These are phyloP conservation scores for Hyphopichia pseudoburtonii DNA, from an alignment of 1,139 yeast species.

Conservation along the genomic window DNA sequence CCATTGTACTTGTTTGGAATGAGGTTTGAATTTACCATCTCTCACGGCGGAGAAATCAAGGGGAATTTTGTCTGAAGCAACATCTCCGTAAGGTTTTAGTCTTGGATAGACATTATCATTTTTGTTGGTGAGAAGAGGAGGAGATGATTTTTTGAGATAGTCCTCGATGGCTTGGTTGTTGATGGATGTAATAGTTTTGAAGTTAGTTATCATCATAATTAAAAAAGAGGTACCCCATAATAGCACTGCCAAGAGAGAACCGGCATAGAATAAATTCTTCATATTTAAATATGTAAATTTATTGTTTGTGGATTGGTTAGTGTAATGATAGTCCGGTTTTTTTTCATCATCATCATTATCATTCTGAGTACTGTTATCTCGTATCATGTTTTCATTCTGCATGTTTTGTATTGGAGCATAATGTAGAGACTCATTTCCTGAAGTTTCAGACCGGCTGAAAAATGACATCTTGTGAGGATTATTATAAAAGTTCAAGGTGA, in stretches of 20 bases:
- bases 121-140: conserved; percentile 7
- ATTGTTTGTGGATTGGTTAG: too few relatives aligned
- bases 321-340: background rate
- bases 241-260: conserved; percentile 26
- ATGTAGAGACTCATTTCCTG: too few relatives aligned
- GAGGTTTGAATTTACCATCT: conserved; percentile 52
- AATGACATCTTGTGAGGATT: too few relatives aligned
- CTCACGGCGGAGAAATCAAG: conserved; percentile 37
- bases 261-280: conserved; percentile 17
- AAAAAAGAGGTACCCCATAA: conserved; percentile 43
- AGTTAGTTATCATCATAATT: conserved; percentile 24
- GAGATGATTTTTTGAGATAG: conserved; percentile 9
- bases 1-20: conserved; percentile 62
- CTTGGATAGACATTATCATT: conserved; percentile 6
- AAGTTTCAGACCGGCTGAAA: too few relatives aligned
- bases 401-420: too few relatives aligned
- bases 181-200: conserved; percentile 11
- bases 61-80: conserved; percentile 20
- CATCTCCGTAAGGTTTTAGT: conserved; percentile 9
- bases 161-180: conserved; percentile 8
- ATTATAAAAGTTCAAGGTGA: too few relatives aligned
- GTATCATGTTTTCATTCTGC: too few relatives aligned
- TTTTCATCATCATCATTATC: background rate
- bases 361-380: too few relatives aligned
- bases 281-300: background rate